Evolutionary conservation across 2,329 filamentous ascomycete genomes (phyloP).

Genomic region (Stachybotrys elegans): DNA sequence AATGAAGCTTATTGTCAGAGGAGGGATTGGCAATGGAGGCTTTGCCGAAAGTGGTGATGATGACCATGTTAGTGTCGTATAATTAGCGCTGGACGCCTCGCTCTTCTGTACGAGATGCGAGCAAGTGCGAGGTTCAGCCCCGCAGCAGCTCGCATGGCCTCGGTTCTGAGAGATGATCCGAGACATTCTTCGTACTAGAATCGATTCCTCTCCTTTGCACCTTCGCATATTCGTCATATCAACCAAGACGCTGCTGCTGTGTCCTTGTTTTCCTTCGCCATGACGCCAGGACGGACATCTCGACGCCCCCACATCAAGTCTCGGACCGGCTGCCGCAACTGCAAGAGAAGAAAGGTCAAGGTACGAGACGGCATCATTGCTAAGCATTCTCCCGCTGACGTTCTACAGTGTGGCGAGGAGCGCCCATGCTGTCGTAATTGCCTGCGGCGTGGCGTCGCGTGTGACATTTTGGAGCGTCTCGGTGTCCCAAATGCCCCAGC

Average conservation of each 20-base stretch:
- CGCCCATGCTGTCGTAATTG: not conserved
- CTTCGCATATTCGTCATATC: not conserved
- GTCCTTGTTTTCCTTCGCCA: too few species aligned
- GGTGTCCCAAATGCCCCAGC: constrained; percentile 1
- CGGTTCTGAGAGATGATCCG: too few species aligned
- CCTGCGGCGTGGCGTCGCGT: not conserved
- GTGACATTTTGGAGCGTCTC: not conserved
- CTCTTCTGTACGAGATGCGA: not conserved
- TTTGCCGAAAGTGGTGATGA: constrained; percentile 1
- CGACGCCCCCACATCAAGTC: constrained; percentile 1
- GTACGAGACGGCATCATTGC: not conserved
- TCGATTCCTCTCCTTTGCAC: not conserved
- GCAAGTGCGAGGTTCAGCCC: not conserved
- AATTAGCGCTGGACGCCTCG: not conserved
- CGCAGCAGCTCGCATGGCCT: not conserved
- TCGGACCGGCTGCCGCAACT: not conserved
- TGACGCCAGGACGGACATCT: not conserved
- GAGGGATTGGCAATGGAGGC: not conserved
- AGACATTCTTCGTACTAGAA: not conserved
- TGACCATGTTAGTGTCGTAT: not conserved
- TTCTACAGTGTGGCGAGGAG: not conserved
- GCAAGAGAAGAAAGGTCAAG: not conserved
- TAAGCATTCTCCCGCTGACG: not conserved
- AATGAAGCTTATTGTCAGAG: not conserved
- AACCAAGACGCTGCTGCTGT: not conserved